phyloP scores from a whole-genome alignment of 805 yeast genomes.

The Candida multigemmis region DNA sequence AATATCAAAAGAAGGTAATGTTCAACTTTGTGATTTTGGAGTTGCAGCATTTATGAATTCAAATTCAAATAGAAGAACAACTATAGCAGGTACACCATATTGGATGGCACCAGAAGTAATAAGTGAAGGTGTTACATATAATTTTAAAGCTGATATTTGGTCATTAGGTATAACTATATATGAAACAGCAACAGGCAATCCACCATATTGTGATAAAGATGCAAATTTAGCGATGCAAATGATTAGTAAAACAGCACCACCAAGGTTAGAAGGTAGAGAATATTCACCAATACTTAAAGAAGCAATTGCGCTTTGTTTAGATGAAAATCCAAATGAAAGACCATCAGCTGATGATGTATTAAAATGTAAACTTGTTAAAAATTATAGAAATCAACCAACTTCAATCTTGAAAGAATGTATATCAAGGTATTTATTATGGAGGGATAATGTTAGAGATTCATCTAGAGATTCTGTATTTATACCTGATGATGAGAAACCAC shows the following conservation, averaged over 20 bases:
- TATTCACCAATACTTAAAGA: constrained; percentile 74
- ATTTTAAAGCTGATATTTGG: constrained; percentile 94
- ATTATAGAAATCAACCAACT: constrained; percentile 53
- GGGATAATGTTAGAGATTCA: constrained; percentile 48
- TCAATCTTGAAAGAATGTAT: constrained; percentile 63
- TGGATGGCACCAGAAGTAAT: constrained; percentile 99
- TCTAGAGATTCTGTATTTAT: constrained; percentile 41
- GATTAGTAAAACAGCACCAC: constrained; percentile 89
- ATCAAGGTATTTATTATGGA: constrained; percentile 61
- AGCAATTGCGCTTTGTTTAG: constrained; percentile 82
- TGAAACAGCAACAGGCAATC: constrained; percentile 94
- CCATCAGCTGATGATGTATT: constrained; percentile 78
- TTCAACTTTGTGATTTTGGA: constrained; percentile 94
- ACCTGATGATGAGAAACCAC: constrained; percentile 4
- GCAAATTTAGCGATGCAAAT: constrained; percentile 92
- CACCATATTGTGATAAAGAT: constrained; percentile 94
- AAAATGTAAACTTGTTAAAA: constrained; percentile 63
- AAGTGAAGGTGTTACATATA: constrained; percentile 81
- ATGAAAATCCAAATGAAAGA: constrained; percentile 86
- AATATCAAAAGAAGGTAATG: constrained; percentile 80
- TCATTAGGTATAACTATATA: constrained; percentile 89
- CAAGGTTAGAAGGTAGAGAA: constrained; percentile 85
- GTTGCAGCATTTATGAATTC: constrained; percentile 91
- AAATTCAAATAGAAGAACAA: constrained; percentile 68
- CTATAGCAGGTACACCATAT: constrained; percentile 93